Conservation (phyloP, 164 flowering plant genomes). For the Vitis vinifera region DNA sequence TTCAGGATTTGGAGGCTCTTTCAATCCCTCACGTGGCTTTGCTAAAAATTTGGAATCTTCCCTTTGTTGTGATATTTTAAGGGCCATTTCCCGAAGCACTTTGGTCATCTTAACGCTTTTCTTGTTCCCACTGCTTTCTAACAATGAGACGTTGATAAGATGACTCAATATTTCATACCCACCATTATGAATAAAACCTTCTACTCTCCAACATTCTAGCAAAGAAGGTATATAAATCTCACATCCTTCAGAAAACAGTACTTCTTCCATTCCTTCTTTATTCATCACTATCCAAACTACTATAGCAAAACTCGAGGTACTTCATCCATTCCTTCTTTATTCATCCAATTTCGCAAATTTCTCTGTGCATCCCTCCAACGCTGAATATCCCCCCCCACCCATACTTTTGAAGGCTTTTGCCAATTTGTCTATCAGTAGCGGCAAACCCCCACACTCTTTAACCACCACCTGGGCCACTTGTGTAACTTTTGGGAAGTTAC, state of each 20-base stretch:
- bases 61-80: neutral
- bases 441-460: neutral
- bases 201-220: slow-evolving; percentile 27
- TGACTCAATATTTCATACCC: slow-evolving; percentile 12
- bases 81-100: too few relatives aligned
- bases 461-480: neutral
- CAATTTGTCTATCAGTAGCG: neutral
- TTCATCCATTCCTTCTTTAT: too few relatives aligned
- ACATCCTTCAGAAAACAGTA: slow-evolving; percentile 1
- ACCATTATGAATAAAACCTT: slow-evolving; percentile 10
- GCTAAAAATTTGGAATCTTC: neutral
- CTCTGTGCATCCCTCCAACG: slow-evolving; percentile 16
- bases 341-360: neutral
- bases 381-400: neutral
- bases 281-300: too few relatives aligned
- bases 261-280: too few relatives aligned
- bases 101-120: too few relatives aligned
- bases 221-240: slow-evolving; percentile 6
- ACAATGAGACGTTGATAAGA: slow-evolving; percentile 13
- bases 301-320: too few relatives aligned
- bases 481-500: too few relatives aligned
- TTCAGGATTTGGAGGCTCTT: slow-evolving; percentile 1
- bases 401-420: slow-evolving; percentile 14
- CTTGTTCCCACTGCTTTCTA: slow-evolving; percentile 9
- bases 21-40: too few relatives aligned